Percentiles rank a stretch among this genome's conserved stretches.
Evolutionary conservation across 768 basidiomycete species (phyloP).

Genomic region (Pleurotus cornucopiae): DNA sequence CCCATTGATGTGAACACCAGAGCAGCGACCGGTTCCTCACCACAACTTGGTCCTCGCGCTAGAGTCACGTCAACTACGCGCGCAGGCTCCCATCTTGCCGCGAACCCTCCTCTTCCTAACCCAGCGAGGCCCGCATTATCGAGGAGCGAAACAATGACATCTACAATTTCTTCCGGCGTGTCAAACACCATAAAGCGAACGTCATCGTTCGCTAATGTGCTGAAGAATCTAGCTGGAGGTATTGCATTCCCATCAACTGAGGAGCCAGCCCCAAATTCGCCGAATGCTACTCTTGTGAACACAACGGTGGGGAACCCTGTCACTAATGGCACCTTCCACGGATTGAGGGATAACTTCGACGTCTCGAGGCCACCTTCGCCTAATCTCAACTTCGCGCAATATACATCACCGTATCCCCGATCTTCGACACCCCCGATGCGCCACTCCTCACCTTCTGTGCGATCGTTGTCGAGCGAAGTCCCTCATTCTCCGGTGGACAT

Average conservation of each 20-base stretch:
- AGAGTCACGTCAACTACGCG: constrained; percentile 45
- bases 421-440: constrained; percentile 37
- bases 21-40: constrained; percentile 26
- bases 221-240: constrained; percentile 65
- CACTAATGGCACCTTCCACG: constrained; percentile 12
- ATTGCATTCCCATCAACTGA: constrained; percentile 68
- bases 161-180: constrained; percentile 56
- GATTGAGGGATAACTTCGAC: constrained; percentile 27
- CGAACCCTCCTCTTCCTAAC: constrained; percentile 41
- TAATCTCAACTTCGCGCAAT: constrained; percentile 72
- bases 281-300: neutral
- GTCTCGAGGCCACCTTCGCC: constrained; percentile 74
- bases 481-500: constrained; percentile 46
- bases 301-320: constrained; percentile 11
- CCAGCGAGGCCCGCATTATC: constrained; percentile 42
- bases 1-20: constrained; percentile 34
- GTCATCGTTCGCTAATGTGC: constrained; percentile 74
- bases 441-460: constrained; percentile 13
- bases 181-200: constrained; percentile 71
- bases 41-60: constrained; percentile 35
- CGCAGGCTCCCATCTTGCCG: constrained; percentile 37
- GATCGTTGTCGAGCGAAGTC: constrained; percentile 25
- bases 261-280: constrained; percentile 36
- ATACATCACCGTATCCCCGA: constrained; percentile 70
- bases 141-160: constrained; percentile 61